These are phyloP conservation scores for Candida tropicalis DNA, from an alignment of 1,139 yeast genomes.

Conservation along the genomic window DNA sequence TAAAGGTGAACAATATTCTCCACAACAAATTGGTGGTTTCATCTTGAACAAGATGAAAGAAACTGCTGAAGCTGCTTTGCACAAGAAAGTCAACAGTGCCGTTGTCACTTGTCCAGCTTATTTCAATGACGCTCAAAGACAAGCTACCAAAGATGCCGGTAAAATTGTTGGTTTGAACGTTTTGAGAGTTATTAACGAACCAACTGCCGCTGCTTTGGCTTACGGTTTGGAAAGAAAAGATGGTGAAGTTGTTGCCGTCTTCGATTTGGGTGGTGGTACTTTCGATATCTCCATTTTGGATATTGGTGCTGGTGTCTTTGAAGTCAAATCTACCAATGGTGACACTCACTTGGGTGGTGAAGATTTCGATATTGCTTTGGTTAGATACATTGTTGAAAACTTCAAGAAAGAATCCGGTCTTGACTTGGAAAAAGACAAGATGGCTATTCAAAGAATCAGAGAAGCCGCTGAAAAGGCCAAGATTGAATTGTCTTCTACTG, in stretches of 20 bases:
- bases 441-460: conserved; percentile 99
- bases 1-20: conserved; percentile 89
- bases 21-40: conserved; percentile 97
- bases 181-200: conserved; percentile 96
- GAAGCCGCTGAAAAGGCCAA: conserved; percentile 99
- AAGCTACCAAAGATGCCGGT: conserved; percentile 98
- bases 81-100: conserved; percentile 81
- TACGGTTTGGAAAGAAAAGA: conserved; percentile 90
- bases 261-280: conserved; percentile 90
- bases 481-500: conserved; percentile 94
- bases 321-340: conserved; percentile 87
- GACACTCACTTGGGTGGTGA: conserved; percentile 92
- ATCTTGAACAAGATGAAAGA: conserved; percentile 96
- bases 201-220: conserved; percentile 98
- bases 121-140: conserved; percentile 98
- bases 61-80: conserved; percentile 91
- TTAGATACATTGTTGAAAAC: conserved; percentile 85
- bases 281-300: conserved; percentile 84
- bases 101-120: conserved; percentile 98
- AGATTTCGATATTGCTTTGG: conserved; percentile 86
- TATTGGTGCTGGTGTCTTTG: conserved; percentile 86
- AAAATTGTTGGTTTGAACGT: conserved; percentile 96
- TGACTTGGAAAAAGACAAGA: conserved; percentile 88
- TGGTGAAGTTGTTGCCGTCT: conserved; percentile 77
- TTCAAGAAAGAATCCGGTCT: conserved; percentile 94